Percentiles rank a stretch among this genome's conserved stretches.
These are phyloP conservation scores for Cymodocea nodosa DNA, from an alignment of 116 monocot genomes.

Conservation along the genomic window DNA sequence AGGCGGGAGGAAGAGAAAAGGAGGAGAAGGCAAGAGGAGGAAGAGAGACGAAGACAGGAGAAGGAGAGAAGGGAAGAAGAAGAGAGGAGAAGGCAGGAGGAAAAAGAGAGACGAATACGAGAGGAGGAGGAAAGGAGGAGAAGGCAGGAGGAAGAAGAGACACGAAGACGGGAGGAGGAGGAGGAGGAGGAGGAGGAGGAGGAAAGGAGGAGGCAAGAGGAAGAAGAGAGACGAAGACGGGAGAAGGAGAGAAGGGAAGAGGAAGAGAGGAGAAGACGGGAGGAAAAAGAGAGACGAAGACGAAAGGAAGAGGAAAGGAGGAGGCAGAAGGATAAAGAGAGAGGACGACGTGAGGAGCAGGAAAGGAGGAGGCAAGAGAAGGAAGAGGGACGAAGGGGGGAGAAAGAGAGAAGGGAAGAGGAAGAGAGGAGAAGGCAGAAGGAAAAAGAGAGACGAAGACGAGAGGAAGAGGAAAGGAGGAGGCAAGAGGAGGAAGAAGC, in stretches of 20 bases:
- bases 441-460: neutral
- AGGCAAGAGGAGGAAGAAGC: neutral
- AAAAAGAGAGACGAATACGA: neutral
- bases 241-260: too few species aligned
- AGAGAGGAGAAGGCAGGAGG: neutral
- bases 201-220: neutral
- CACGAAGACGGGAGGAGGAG: neutral
- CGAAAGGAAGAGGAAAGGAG: neutral
- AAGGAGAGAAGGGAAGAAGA: neutral
- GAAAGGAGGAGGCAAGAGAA: neutral
- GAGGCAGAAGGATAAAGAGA: neutral
- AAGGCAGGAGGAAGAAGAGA: constrained; percentile 3
- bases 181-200: neutral
- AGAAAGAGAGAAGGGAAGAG: neutral
- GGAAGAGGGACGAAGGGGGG: neutral
- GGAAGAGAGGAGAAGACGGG: neutral
- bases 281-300: too few species aligned
- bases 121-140: neutral
- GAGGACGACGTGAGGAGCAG: too few species aligned
- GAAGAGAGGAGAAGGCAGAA: neutral
- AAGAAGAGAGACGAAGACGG: neutral
- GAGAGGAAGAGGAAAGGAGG: neutral
- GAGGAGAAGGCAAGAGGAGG: neutral
- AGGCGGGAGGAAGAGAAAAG: too few species aligned
- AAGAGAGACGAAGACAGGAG: too few species aligned